Conservation (phyloP, 345 rosid genomes). For the Corchorus olitorius region DNA sequence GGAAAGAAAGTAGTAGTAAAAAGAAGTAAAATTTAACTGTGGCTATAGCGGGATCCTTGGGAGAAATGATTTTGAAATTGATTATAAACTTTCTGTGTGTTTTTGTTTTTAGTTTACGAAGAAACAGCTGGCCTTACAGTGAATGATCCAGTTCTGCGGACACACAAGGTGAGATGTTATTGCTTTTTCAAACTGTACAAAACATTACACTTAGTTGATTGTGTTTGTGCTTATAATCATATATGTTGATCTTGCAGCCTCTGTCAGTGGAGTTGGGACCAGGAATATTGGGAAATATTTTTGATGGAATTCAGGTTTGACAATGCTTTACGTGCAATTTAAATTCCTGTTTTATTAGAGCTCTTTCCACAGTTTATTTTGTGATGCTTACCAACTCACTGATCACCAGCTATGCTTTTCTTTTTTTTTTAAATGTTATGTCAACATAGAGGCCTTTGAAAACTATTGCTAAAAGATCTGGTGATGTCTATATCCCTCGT, state of each 20-base stretch:
- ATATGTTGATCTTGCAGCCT: conserved; percentile 64
- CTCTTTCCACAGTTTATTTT: not conserved
- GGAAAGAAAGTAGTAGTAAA: not conserved
- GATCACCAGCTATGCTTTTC: conserved; percentile 4
- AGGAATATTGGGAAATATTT: conserved; percentile 96
- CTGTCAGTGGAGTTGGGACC: conserved; percentile 98
- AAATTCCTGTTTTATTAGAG: not conserved
- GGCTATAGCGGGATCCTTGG: no score
- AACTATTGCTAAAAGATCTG: conserved; percentile 91
- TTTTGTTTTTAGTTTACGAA: conserved; percentile 47
- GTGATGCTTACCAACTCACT: not conserved
- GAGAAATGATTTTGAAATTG: no score
- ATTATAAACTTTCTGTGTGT: no score
- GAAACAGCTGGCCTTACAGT: conserved; percentile 93
- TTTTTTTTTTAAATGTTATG: not conserved
- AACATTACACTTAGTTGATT: not conserved
- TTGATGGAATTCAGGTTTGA: conserved; percentile 98
- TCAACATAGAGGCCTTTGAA: conserved; percentile 86
- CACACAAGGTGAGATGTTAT: conserved; percentile 49
- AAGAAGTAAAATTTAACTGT: not conserved
- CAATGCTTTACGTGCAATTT: conserved; percentile 6
- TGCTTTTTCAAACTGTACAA: no score
- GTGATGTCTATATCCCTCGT: conserved; percentile 99
- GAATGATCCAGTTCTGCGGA: conserved; percentile 88
- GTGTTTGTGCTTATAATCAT: conserved; percentile 17